Evolutionary conservation across 2,329 filamentous ascomycete genomes (phyloP).

Genomic region (Alternaria sp.): DNA sequence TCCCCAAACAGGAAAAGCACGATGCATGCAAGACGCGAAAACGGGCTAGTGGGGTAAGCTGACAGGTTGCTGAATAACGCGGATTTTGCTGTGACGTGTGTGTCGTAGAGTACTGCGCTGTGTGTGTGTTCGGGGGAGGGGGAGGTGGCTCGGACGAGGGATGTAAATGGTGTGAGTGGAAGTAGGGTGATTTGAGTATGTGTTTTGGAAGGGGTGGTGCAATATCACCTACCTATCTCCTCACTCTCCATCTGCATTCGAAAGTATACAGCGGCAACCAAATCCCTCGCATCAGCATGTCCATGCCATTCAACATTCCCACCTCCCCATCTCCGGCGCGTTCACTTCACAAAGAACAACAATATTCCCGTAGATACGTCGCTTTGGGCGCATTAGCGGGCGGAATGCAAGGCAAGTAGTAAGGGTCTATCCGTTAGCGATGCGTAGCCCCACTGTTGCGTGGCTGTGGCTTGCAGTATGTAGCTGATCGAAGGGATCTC

Average conservation of each 20-base stretch:
- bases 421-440: background rate
- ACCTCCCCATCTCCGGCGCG: background rate
- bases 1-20: background rate
- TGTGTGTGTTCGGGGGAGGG: background rate
- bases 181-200: background rate
- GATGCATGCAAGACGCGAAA: background rate
- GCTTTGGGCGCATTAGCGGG: background rate
- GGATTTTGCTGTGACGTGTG: background rate
- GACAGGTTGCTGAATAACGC: conserved; percentile 2
- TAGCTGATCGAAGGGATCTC: background rate
- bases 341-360: background rate
- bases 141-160: background rate
- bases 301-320: background rate
- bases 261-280: background rate
- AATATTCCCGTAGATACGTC: background rate
- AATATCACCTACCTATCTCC: too few relatives aligned
- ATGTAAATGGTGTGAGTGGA: too few relatives aligned
- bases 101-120: too few relatives aligned
- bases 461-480: background rate
- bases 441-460: background rate
- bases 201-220: background rate
- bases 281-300: background rate
- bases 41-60: background rate
- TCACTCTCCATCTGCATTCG: background rate
- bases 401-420: background rate